Evolutionary conservation across 2,329 filamentous ascomycete genomes (phyloP).

Genomic region (Sordariomycetes sp.): DNA sequence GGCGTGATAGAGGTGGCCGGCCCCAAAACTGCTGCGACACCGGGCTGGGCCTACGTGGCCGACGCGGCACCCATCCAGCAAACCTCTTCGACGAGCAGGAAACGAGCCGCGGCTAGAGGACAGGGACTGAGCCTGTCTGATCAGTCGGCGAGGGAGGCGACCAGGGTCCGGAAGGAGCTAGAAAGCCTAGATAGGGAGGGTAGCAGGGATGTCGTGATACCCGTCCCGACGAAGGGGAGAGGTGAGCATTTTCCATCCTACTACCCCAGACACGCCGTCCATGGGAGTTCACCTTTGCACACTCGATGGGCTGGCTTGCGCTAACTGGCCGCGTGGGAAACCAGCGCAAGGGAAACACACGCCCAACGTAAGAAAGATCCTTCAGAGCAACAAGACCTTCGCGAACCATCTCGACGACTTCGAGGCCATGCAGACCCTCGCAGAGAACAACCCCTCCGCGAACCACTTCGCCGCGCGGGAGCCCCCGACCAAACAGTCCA

Average conservation of each 20-base stretch:
- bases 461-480: conserved; percentile 5
- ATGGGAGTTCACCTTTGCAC: neutral
- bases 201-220: conserved; percentile 59
- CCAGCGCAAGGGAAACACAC: conserved; percentile 47
- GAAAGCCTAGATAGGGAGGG: conserved; percentile 76
- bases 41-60: conserved; percentile 88
- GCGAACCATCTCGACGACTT: conserved; percentile 75
- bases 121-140: conserved; percentile 47
- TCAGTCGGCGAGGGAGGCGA: conserved; percentile 70
- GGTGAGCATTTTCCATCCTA: conserved; percentile 16
- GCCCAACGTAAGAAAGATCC: conserved; percentile 62
- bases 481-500: neutral
- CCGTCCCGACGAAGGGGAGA: conserved; percentile 46
- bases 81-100: conserved; percentile 47
- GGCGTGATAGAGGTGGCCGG: conserved; percentile 77
- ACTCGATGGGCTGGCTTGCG: neutral
- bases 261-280: too few species aligned
- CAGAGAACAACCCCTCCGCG: conserved; percentile 19
- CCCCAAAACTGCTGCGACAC: conserved; percentile 56
- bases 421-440: conserved; percentile 47
- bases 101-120: conserved; percentile 57
- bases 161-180: conserved; percentile 71
- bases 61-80: conserved; percentile 53
- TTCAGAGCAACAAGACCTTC: conserved; percentile 74
- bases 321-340: neutral